Evolutionary conservation across 345 rosid species (phyloP), one percentile per base, ranked within the genome.

Genomic region (Excoecaria cochinchinensis): DNA sequence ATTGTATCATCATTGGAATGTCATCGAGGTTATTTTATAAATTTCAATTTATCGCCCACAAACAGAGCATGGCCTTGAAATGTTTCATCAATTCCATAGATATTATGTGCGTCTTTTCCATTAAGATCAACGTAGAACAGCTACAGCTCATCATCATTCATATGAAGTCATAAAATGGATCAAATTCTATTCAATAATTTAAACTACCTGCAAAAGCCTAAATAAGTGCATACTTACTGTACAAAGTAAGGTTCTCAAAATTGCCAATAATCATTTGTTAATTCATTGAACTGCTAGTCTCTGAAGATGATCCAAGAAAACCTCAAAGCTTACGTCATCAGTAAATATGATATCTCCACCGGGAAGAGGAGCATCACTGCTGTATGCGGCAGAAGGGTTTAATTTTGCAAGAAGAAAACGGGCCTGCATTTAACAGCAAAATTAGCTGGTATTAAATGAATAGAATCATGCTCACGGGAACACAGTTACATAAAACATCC

Each of bases 321-420:
- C 93, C 80, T 89, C 93, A 64, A 95, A 93, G 84, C 97, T 95
- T 60, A 91, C 98, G 75, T 95, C 99, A 67, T 95, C 97, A 0
- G 98, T 95, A 71, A 93, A 90, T 71, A 95, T 83, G 73, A 91
- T 50, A 76, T 88, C 94, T 57, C 87, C 93, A 1, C 94, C 91
- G 0, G 89, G 82, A 53, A 77, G 76, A 24, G 83, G 78, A 50
- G 83, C 74, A 70, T 86, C 88, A 0, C 89, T 83, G 77, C 83
- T 90, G 62, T 88, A 88, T 25, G 94, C 88, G 6, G 93, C 85
- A 3, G 93, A 93, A 50, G 99, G 99, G 77, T 95, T 95, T 77
- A 95, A 73, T 80, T 91, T 95, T 24, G 97, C 98, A 70, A 95
- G 82, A 74, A 95, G 99, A 76, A 91, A 95, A 62, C 99, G 97